Evolutionary conservation across 192 early-diverging fungal genomes (phyloP).

Genomic region (Powellomyces hirtus): DNA sequence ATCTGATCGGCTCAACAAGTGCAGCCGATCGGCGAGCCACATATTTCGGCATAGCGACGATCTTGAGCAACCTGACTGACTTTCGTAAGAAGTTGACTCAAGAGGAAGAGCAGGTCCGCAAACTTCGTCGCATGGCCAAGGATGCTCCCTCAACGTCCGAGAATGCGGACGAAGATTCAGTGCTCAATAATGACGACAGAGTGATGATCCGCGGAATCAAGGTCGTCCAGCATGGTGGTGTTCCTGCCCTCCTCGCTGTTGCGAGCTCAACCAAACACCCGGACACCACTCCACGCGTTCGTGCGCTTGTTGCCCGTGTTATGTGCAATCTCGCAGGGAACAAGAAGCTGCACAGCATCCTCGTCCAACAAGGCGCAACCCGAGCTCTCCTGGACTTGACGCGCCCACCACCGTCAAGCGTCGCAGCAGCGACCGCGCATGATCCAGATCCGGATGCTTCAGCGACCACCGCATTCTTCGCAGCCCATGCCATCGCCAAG

Average conservation of each 20-base stretch:
- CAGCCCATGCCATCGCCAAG: conserved; percentile 85
- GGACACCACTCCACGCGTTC: not conserved
- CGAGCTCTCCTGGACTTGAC: conserved; percentile 59
- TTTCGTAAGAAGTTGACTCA: conserved; percentile 67
- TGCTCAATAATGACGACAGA: conserved; percentile 53
- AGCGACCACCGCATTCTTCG: conserved; percentile 25
- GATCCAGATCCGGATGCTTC: not conserved
- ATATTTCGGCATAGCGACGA: conserved; percentile 70
- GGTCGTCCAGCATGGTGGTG: conserved; percentile 59
- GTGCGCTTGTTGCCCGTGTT: conserved; percentile 51
- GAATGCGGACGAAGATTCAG: conserved; percentile 38
- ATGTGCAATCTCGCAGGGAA: conserved; percentile 73
- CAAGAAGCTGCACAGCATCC: conserved; percentile 60
- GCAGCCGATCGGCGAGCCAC: conserved; percentile 54
- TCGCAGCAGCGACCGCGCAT: not conserved
- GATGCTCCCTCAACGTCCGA: conserved; percentile 19
- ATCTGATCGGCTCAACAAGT: conserved; percentile 52
- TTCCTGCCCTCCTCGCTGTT: conserved; percentile 54
- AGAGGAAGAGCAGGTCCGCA: conserved; percentile 78
- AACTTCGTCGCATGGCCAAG: conserved; percentile 68
- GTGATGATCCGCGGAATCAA: conserved; percentile 57
- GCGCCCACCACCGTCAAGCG: too few species aligned
- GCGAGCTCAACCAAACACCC: conserved; percentile 40
- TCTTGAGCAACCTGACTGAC: conserved; percentile 74
- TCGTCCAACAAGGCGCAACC: conserved; percentile 83